Conservation (phyloP, 371 early-diverging fungal species). For the Syncephalastrum racemosum region DNA sequence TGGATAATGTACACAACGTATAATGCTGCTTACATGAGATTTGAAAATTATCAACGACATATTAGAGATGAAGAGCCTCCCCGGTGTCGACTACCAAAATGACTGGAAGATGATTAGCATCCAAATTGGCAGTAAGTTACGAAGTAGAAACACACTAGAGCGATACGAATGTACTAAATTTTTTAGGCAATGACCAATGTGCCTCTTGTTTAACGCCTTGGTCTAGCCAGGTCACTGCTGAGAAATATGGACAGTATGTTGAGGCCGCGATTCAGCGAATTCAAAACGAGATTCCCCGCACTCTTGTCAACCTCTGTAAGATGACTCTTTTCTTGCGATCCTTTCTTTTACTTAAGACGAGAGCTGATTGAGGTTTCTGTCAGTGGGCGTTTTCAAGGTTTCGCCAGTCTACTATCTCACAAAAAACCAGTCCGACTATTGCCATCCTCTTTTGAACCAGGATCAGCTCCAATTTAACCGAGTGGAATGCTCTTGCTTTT, state of each 20-base stretch:
- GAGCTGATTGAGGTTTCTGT: too few species aligned
- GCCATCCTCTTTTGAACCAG: constrained; percentile 8
- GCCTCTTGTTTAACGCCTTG: constrained; percentile 10
- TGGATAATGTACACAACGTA: not conserved
- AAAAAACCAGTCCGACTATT: constrained; percentile 11
- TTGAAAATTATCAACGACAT: not conserved
- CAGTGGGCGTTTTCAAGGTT: constrained; percentile 17
- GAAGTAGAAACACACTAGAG: constrained; percentile 13
- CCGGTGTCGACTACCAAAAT: constrained; percentile 20
- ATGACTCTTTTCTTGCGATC: too few species aligned
- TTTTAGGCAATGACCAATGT: constrained; percentile 22
- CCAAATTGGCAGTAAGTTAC: constrained; percentile 48
- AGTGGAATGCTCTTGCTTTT: constrained; percentile 16
- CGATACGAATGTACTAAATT: constrained; percentile 6
- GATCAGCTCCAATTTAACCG: constrained; percentile 8
- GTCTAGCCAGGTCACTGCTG: constrained; percentile 13
- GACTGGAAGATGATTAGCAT: constrained; percentile 50
- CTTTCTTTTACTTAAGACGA: too few species aligned
- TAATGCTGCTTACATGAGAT: not conserved
- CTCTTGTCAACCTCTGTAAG: constrained; percentile 15
- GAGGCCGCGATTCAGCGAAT: constrained; percentile 17
- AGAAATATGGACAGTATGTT: constrained; percentile 13
- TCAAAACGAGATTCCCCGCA: constrained; percentile 14
- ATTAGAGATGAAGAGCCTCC: constrained; percentile 21
- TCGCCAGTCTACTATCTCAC: constrained; percentile 14